phyloP scores from a whole-genome alignment of 2,329 filamentous ascomycete species.

The Penicillium sp. region DNA sequence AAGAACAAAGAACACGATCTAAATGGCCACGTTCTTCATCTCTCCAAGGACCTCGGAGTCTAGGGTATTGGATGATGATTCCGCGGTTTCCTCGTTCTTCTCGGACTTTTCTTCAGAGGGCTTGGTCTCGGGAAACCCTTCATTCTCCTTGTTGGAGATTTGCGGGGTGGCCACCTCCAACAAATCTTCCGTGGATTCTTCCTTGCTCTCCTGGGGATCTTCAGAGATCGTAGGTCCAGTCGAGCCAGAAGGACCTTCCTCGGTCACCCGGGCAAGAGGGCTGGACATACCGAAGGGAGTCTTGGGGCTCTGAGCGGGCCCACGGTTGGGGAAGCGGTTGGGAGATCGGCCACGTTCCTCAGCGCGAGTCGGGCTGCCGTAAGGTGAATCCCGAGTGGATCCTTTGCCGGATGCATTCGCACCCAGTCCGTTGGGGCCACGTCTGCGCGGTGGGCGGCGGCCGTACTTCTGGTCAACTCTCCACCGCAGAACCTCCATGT shows the following conservation, averaged over 20 bases:
- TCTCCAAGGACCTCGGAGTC: constrained; percentile 45
- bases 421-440: constrained; percentile 50
- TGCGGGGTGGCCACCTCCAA: constrained; percentile 42
- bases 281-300: constrained; percentile 45
- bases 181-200: constrained; percentile 38
- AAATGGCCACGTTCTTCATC: constrained; percentile 52
- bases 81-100: constrained; percentile 30
- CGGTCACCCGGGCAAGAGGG: constrained; percentile 49
- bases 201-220: constrained; percentile 32
- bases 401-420: constrained; percentile 54
- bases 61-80: constrained; percentile 28
- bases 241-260: constrained; percentile 41
- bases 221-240: constrained; percentile 37
- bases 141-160: constrained; percentile 37
- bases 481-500: constrained; percentile 94
- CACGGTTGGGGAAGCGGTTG: constrained; percentile 47
- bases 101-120: constrained; percentile 32
- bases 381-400: constrained; percentile 54
- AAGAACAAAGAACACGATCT: constrained; percentile 15
- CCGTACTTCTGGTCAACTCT: constrained; percentile 94
- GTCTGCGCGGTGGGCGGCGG: constrained; percentile 54
- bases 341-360: constrained; percentile 53
- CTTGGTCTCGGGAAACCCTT: constrained; percentile 25
- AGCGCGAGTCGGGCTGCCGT: constrained; percentile 47
- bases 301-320: constrained; percentile 46